Base-by-base conservation (phyloP, 2,329 filamentous ascomycete genomes). In the Aspergillus bombycis region DNA sequence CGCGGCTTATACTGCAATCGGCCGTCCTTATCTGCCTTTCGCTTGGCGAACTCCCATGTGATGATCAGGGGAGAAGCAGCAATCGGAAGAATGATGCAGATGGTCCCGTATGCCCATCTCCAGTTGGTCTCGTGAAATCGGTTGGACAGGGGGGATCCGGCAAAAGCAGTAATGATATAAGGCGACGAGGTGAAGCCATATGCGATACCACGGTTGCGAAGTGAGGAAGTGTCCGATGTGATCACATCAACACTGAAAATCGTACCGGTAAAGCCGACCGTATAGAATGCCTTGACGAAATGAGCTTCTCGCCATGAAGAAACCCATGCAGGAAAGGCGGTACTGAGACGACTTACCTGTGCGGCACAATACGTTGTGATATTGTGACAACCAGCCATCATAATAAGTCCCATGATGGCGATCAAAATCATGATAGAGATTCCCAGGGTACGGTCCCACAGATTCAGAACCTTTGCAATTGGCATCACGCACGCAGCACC, bases 291-390 rank as follows among this genome's bases (percentile, higher is more conserved):
- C 68, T 80, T 38, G 23, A 14, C 19, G 10, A 32, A 26, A 14
- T 61, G 23, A 61, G 46, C 52, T 21, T 28, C 4, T 4, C 11
- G 38, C 14, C 16, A 21, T 7, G 21, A 3, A n/a, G 32, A 12
- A 14, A 8, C 19, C 10, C 34, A 64, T 1, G 36, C 30, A 3
- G n/a, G 56, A n/a, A 16, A 50, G 12, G 1, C 4, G 11, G 32
- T 11, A 4, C 11, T 34, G 32, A 11, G 5, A 48, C 21, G 5
- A 50, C 21, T 4, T 34, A 69, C 71, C 45, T 88, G 83, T 1
- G 86, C 88, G 1, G 88, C 88, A 56, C 86, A 85, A 72, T 88
- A 91, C 0, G 84, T 86, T 61, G 85, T 76, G n/a, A 91, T 83
- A 64, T 85, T 85, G 4, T 81, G 78, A 74, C 86, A 89, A 2